Base-by-base conservation (phyloP, 257 asterid species). In the Eucommia ulmoides region DNA sequence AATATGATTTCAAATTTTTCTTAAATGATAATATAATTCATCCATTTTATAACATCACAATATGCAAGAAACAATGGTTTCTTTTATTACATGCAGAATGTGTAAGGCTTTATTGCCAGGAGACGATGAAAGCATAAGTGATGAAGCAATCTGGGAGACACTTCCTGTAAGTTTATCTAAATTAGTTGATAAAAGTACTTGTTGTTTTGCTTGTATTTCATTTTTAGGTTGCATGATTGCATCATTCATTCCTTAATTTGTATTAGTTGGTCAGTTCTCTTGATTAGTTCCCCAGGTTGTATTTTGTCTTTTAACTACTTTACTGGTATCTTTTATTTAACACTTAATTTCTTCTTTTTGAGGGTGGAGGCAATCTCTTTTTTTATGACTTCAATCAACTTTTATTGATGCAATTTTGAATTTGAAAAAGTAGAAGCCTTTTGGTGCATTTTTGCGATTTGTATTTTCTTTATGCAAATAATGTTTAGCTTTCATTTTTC, bases 141-240 rank as follows among this genome's bases (percentile, higher is more conserved):
- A 79, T 25, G 95, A 79, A 51, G 94, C 97, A 55, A 70, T 91
- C 47, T 91, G 99, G 97, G 99, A 91, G 74, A 87, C 95, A 10
- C 95, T 91, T 61, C 99, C 99, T 14, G 99, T 91, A 74, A 81
- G 95, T 75, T 61, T 65, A 41, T 51, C 45, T 48, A 35, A 35
- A 23, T 15, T 16, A 15, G 21, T 15, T n/a, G n/a, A n/a, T n/a
- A n/a, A n/a, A n/a, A n/a, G n/a, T n/a, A 35, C 12, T 18, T 35
- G 44, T 35, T 4, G n/a, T 35, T 35, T 35, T 35, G 44, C 44
- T 10, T 35, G 15, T 35, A 35, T 18, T 35, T 2, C 44, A 35
- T 15, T 35, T 35, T 15, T 6, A 35, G 15, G n/a, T 35, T 35
- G 44, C 16, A 29, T 8, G 38, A 29, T 14, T n/a, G n/a, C n/a